Evolutionary conservation across 2,329 filamentous ascomycete genomes (phyloP), one percentile per base, ranked within the genome.

Genomic region (Calonectria henricotiae): DNA sequence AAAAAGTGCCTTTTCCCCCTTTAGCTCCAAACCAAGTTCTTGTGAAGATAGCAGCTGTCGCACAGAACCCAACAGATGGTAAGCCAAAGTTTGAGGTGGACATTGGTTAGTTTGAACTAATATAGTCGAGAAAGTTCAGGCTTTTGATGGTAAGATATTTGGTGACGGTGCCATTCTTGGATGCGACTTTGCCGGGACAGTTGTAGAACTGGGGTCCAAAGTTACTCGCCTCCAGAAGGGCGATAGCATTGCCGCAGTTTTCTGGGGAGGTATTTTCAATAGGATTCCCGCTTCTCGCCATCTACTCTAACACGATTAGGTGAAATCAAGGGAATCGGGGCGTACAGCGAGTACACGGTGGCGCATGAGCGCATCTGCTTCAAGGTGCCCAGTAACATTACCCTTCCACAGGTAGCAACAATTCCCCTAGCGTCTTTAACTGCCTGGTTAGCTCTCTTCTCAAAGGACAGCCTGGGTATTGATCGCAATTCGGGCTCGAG

Each of bases 351-450:
- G 67, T 84, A 85, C 47, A 78, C 79, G 0, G 44, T 86, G 3
- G 83, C 83, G 0, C 80, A 86, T 43, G 80, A 85, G 51, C 67
- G 72, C 6, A 84, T 85, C 63, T 83, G 78, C 66, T 86, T 85
- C 73, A 79, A 79, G 9, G 67, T 86, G 0, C 83, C 84, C 0
- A 32, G 65, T 1, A 71, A 60, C 1, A 78, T 83, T 13, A 58
- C 78, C 0, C 73, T 62, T 0, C 78, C 76, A 17, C 71, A 83
- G 37, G 83, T 82, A 5, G 79, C 79, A 2, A 84, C 84, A 0
- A 62, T 85, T 8, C 83, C 83, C 2, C 70, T 86, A 2, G 84
- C 83, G 3, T 77, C 79, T 0, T 71, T 78, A 6, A 86, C 84
- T 5, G 76, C 84, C 1, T 82, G 77, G 78, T 76, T 85, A 5